Conservation (phyloP, 257 asterid species). For the Buddleja alternifolia region DNA sequence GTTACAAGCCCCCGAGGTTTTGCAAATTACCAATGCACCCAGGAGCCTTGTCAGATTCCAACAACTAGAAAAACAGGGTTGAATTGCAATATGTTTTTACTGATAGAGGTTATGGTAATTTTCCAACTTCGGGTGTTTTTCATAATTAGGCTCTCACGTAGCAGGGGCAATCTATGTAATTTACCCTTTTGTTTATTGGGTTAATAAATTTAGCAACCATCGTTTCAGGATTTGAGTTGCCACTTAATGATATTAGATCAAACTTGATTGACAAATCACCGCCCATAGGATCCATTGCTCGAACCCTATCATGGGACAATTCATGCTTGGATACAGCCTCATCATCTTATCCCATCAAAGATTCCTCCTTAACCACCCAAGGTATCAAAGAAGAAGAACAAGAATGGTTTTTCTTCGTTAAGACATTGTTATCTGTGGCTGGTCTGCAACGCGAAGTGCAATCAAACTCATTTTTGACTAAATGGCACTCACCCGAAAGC, state of each 20-base stretch:
- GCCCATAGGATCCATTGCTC: slow-evolving; percentile 91
- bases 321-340: slow-evolving; percentile 66
- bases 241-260: slow-evolving; percentile 46
- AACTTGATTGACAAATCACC: slow-evolving; percentile 94
- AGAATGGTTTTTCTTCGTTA: slow-evolving; percentile 68
- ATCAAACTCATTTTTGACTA: slow-evolving; percentile 41
- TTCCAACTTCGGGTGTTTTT: too few relatives aligned
- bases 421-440: slow-evolving; percentile 62
- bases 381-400: slow-evolving; percentile 55
- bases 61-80: too few relatives aligned
- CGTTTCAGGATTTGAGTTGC: slow-evolving; percentile 56
- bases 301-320: slow-evolving; percentile 72
- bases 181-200: not conserved
- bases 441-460: slow-evolving; percentile 64
- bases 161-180: too few relatives aligned
- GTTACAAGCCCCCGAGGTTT: too few relatives aligned
- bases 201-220: slow-evolving; percentile 20
- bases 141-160: too few relatives aligned
- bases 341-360: slow-evolving; percentile 47
- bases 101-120: too few relatives aligned
- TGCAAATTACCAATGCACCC: too few relatives aligned
- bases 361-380: slow-evolving; percentile 41
- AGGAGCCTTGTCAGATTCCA: too few relatives aligned
- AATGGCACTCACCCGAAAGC: slow-evolving; percentile 83
- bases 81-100: too few relatives aligned